Percentiles rank a stretch among this genome's conserved stretches.
phyloP scores from a whole-genome alignment of 1,139 yeast species.

The Taiozyma sp. region DNA sequence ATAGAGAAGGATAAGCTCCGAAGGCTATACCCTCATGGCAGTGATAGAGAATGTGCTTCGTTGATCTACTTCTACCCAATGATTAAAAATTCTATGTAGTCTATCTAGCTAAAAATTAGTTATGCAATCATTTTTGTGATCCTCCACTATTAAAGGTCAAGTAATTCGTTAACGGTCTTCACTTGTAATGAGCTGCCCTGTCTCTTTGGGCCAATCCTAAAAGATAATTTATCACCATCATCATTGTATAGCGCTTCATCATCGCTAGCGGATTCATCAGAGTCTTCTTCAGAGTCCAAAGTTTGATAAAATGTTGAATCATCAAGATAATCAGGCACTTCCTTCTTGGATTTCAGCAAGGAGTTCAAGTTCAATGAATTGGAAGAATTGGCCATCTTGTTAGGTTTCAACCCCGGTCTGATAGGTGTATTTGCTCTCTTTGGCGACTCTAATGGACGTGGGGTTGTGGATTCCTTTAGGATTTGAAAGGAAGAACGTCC shows the following conservation, averaged over 20 bases:
- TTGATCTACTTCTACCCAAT: not conserved
- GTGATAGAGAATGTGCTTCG: not conserved
- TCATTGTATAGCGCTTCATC: slow-evolving; percentile 11
- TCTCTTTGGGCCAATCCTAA: slow-evolving; percentile 19
- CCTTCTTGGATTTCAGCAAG: slow-evolving; percentile 3
- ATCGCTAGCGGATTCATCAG: not conserved
- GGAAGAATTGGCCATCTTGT: slow-evolving; percentile 7
- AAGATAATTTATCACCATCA: slow-evolving; percentile 14
- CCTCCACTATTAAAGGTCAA: slow-evolving; percentile 8
- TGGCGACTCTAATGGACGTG: not conserved
- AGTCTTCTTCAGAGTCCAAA: slow-evolving; percentile 1
- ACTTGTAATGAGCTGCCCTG: slow-evolving; percentile 12
- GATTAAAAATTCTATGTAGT: not conserved
- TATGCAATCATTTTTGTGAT: not conserved
- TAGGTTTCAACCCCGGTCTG: not conserved
- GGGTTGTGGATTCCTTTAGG: not conserved
- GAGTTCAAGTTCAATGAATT: slow-evolving; percentile 6
- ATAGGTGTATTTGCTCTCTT: not conserved
- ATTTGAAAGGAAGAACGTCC: not conserved
- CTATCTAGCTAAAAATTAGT: not conserved
- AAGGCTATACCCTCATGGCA: not conserved
- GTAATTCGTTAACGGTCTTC: slow-evolving; percentile 19
- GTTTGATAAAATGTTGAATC: slow-evolving; percentile 4
- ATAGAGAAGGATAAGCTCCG: not conserved
- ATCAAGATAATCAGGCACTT: slow-evolving; percentile 3